These are phyloP conservation scores for Podaxis mareebaensis DNA, from an alignment of 768 basidiomycete species.

Conservation along the genomic window DNA sequence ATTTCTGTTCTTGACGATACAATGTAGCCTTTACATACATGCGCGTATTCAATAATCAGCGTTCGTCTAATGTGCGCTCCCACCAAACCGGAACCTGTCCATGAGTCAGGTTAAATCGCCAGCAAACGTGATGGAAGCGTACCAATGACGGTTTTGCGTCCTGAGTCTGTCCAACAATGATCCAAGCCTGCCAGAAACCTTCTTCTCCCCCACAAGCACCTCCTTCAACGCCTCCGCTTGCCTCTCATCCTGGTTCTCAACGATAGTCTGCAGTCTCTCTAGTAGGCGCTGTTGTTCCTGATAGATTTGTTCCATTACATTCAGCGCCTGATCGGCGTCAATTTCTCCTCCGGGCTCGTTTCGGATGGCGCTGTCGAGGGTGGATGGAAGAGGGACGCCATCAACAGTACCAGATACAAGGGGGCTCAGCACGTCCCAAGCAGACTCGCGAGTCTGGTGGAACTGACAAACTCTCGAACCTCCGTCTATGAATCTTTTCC, in stretches of 20 bases:
- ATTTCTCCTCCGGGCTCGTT: slow-evolving; percentile 2
- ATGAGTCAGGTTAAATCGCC: background rate
- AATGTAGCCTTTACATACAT: background rate
- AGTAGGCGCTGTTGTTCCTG: slow-evolving; percentile 4
- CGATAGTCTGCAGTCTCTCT: slow-evolving; percentile 4
- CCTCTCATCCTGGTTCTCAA: background rate
- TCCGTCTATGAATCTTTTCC: slow-evolving; percentile 11
- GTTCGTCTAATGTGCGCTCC: background rate
- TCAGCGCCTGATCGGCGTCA: slow-evolving; percentile 6
- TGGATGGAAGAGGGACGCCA: slow-evolving; percentile 1
- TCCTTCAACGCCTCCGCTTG: background rate
- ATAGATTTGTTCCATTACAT: slow-evolving; percentile 12
- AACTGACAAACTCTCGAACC: slow-evolving; percentile 7
- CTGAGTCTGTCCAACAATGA: background rate
- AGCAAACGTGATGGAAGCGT: background rate
- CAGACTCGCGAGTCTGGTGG: background rate
- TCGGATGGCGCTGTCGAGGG: background rate
- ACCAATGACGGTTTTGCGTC: slow-evolving; percentile 4
- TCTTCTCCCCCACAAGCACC: slow-evolving; percentile 9
- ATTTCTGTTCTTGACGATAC: background rate
- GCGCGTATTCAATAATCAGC: background rate
- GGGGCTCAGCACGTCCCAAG: slow-evolving; percentile 10
- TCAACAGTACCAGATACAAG: background rate
- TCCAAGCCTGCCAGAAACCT: slow-evolving; percentile 6
- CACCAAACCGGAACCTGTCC: background rate